Conservation (phyloP, 371 early-diverging fungal species). For the Lichtheimia ramosa region DNA sequence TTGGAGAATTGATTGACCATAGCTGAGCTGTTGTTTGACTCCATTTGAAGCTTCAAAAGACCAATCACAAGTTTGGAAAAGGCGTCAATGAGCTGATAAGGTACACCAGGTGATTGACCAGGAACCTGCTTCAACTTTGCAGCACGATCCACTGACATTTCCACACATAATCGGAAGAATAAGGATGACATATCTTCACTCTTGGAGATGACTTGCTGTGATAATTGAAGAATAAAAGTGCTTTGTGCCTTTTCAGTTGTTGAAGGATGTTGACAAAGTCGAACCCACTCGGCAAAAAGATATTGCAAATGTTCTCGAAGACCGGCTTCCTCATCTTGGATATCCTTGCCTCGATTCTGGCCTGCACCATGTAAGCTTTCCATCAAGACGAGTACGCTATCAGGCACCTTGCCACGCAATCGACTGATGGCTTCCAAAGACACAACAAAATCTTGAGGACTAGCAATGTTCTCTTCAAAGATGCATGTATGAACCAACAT, state of each 20-base stretch:
- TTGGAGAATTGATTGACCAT: constrained; percentile 64
- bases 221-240: constrained; percentile 69
- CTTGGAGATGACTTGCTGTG: constrained; percentile 76
- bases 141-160: constrained; percentile 78
- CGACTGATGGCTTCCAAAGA: constrained; percentile 70
- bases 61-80: constrained; percentile 79
- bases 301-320: constrained; percentile 70
- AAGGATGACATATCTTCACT: constrained; percentile 75
- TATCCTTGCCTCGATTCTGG: not conserved
- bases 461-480: constrained; percentile 57
- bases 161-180: constrained; percentile 90
- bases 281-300: constrained; percentile 88
- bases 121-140: constrained; percentile 55
- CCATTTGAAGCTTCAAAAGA: not conserved
- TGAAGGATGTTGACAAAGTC: constrained; percentile 80
- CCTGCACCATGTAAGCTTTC: constrained; percentile 19
- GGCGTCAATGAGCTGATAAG: constrained; percentile 83
- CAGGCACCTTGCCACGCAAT: constrained; percentile 69
- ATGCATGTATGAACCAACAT: constrained; percentile 74
- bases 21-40: constrained; percentile 40
- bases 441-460: constrained; percentile 73
- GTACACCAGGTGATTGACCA: constrained; percentile 35
- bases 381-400: constrained; percentile 54
- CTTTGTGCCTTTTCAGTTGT: constrained; percentile 73
- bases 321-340: constrained; percentile 39